Conservation (phyloP, 495 filamentous ascomycete genomes). For the Neurospora sp. region DNA sequence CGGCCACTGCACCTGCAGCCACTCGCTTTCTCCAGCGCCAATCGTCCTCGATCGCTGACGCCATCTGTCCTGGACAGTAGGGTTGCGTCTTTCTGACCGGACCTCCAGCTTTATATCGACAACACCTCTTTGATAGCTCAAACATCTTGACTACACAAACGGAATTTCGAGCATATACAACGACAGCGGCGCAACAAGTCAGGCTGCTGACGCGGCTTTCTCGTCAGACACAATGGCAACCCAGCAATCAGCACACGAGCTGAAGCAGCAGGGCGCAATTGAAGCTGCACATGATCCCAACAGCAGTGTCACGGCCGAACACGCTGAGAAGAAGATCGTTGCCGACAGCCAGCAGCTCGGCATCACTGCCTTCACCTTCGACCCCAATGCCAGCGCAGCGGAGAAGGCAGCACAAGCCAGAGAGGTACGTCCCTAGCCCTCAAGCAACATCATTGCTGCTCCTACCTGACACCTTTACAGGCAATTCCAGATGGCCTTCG, state of each 20-base stretch:
- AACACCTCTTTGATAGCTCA: background rate
- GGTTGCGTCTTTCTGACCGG: background rate
- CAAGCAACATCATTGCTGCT: background rate
- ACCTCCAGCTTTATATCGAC: background rate
- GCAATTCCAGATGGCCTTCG: conserved; percentile 47
- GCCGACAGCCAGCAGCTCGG: conserved; percentile 69
- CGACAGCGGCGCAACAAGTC: background rate
- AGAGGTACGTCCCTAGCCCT: conserved; percentile 53
- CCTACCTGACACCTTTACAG: conserved; percentile 17
- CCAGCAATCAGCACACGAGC: conserved; percentile 40
- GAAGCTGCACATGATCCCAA: conserved; percentile 62
- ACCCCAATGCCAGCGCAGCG: conserved; percentile 75
- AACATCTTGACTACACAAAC: background rate
- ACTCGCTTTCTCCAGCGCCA: conserved; percentile 5
- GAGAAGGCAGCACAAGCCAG: conserved; percentile 71
- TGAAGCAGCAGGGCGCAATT: conserved; percentile 67
- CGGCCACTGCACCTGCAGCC: background rate
- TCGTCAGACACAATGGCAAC: conserved; percentile 28
- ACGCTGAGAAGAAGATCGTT: conserved; percentile 59
- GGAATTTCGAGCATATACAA: background rate
- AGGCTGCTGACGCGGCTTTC: conserved; percentile 10
- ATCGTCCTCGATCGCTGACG: background rate
- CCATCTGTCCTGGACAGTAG: background rate
- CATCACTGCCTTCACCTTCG: conserved; percentile 69
- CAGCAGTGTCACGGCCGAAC: conserved; percentile 55